These are phyloP conservation scores for Kodamaea jinghongensis DNA, from an alignment of 805 yeast genomes.

Conservation along the genomic window DNA sequence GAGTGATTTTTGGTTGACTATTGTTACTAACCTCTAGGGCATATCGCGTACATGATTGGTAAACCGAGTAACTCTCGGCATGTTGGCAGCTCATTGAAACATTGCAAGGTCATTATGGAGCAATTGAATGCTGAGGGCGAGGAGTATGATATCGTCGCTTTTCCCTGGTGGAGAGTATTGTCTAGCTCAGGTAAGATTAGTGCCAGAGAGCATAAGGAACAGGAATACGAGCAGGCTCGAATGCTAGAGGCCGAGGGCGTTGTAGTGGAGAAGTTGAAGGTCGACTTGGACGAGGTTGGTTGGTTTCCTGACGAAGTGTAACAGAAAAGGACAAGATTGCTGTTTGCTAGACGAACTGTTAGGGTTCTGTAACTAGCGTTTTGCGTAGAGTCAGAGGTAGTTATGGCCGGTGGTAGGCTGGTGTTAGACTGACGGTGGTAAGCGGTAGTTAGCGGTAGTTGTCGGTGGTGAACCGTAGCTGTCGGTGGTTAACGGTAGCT, in stretches of 20 bases:
- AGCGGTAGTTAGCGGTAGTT: too few relatives aligned
- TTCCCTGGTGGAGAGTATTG: slow-evolving; percentile 85
- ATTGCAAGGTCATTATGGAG: slow-evolving; percentile 25
- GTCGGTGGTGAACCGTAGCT: too few relatives aligned
- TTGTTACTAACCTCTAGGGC: slow-evolving; percentile 39
- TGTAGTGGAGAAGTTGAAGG: slow-evolving; percentile 27
- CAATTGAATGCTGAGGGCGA: slow-evolving; percentile 21
- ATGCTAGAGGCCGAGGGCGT: slow-evolving; percentile 49
- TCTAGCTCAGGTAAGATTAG: slow-evolving; percentile 63
- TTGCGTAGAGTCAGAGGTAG: too few relatives aligned
- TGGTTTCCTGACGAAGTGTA: slow-evolving; percentile 64
- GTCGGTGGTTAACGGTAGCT: too few relatives aligned
- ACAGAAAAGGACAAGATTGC: too few relatives aligned
- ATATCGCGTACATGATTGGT: slow-evolving; percentile 61
- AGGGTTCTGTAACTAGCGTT: too few relatives aligned
- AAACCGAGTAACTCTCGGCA: slow-evolving; percentile 69
- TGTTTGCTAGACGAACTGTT: too few relatives aligned
- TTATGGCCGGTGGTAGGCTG: too few relatives aligned
- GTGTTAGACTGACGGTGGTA: too few relatives aligned
- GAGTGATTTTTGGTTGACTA: neutral
- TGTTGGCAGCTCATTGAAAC: slow-evolving; percentile 70
- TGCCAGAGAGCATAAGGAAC: slow-evolving; percentile 41
- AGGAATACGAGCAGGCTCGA: slow-evolving; percentile 47
- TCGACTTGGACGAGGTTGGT: slow-evolving; percentile 50
- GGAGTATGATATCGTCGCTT: slow-evolving; percentile 22